Evolutionary conservation across 2,329 filamentous ascomycete genomes (phyloP), one percentile per base, ranked within the genome.

Genomic region (Penicillium sp.): DNA sequence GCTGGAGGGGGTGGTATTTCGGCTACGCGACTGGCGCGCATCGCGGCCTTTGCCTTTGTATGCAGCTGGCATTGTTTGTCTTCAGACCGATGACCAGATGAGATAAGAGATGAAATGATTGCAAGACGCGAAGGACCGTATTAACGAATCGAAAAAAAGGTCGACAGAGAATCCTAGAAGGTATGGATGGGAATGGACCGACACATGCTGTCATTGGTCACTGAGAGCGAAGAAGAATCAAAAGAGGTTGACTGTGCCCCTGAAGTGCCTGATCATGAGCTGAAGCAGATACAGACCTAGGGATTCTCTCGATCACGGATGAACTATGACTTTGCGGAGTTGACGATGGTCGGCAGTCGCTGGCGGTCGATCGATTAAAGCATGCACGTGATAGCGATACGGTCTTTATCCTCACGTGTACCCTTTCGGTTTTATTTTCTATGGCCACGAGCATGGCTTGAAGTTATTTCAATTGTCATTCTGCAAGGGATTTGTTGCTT

Each of bases 1-100:
- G 18, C 82, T 84, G 58, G 81, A 79, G 18, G 84, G 84, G 3
- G 84, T 87, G 14, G 83, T 84, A 65, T 86, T 86, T 60, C 84
- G 81, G 63, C 83, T 86, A 58, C 80, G 78, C 45, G 82, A 82
- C 38, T 77, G 78, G 50, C 78, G 75, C 38, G 76, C 73, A 56
- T 83, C 80, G 58, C 78, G 78, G 44, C 73, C 76, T 66, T 83
- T 83, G 42, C 76, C 72, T 63, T 79, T 79, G 54, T 70, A 73
- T 36, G 74, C 75, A 23, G 73, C 70, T 36, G 76, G 75, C 76
- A 79, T 79, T 45, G 48, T 61, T 43, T 39, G 30, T 38, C 19
- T 29, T 49, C 29, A 18, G 27, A 49, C 14, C 19, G 43, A 38
- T 8, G 8, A n/a, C 13, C n/a, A 13, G 27, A 34, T 13, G 16